Base-by-base conservation (phyloP, 2,329 filamentous ascomycete genomes). In the Fusarium lateritium region DNA sequence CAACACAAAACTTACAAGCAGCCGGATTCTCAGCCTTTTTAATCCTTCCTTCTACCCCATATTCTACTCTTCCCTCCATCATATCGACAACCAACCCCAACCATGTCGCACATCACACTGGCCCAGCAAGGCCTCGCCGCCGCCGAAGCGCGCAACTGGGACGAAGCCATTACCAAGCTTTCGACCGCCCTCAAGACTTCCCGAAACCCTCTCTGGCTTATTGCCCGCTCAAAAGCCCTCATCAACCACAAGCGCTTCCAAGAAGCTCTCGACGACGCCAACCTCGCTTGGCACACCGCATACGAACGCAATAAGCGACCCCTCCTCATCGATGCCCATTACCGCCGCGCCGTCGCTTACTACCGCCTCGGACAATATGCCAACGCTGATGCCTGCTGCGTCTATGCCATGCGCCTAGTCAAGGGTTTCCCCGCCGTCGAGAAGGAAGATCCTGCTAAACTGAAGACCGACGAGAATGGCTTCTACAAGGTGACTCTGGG, bases 171-270 rank as follows among this genome's bases (percentile, higher is more conserved):
- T 71, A 78, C 83, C 36, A 86, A 90, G 72, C 91, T 92, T 67
- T 91, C 91, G 9, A 79, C 83, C 39, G 93, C 93, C 8, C 83
- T 97, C 34, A 81, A 88, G 64, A 84, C 84, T 14, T 89, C 91
- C 0, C 83, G 83, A 39, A 93, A 92, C 4, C 92, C 93, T 2
- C 81, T 87, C 49, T 98, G 96, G 88, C 91, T 95, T 66, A 88
- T 96, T 67, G 89, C 92, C 70, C 93, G 95, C 21, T 92, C 94
- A 6, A 94, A 90, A 42, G 93, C 93, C 39, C 91, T 94, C 76
- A 86, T 93, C 50, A 88, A 92, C 62, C 83, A 86, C 4, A 83
- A 84, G 69, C 83, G 89, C 51, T 85, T 88, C 57, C 83, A 88
- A 4, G 84, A 87, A 22, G 92, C 94, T 2, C 86, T 96, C 44